Base-by-base conservation (phyloP, 805 yeast genomes). In the Myxozyma nipponensis region DNA sequence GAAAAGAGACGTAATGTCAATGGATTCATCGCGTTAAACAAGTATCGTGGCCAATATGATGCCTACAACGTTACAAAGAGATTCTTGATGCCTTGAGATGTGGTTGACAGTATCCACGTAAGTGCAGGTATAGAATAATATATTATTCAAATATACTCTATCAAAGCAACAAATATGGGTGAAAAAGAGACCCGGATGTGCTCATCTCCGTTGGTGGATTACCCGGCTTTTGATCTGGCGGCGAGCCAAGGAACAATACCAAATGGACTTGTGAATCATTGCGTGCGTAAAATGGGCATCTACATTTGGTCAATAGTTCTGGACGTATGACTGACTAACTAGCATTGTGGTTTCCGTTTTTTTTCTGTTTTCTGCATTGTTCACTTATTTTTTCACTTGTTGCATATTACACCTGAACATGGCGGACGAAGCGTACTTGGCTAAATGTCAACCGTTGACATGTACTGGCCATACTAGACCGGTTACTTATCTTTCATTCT, bases 381-480 rank as follows among this genome's bases (percentile, higher is more conserved):
- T 28, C 32, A 28, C 32, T 9, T 28, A 28, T 28, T 28, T 13
- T 9, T 28, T 28, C 13, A 9, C 32, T 7, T n/a, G n/a, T n/a
- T n/a, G n/a, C n/a, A 9, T 28, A 28, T 28, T 28, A 13, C 32
- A 28, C 6, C 10, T 40, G 19, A 45, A 19, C 35, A 44, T 47
- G 50, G 10, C 47, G 6, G 44, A 26, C 26, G 51, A 47, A 22
- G n/a, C 32, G 3, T 42, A 28, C 10, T 25, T 43, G 38, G 49
- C 59, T n/a, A 37, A 50, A 22, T 54, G 52, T 35, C 39, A 44
- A 13, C 69, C 69, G 26, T 49, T 66, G 40, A 66, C 68, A 18
- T 66, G 69, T 46, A 64, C 69, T 19, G 69, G 69, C 42, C 69
- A 66, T 44, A 63, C 68, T 18, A 57, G 69, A 19, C 69, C 69